Percentiles rank a stretch among this genome's conserved stretches.
Evolutionary conservation across 208 protist species (phyloP).

Genomic region (Tetramitus jugosus): DNA sequence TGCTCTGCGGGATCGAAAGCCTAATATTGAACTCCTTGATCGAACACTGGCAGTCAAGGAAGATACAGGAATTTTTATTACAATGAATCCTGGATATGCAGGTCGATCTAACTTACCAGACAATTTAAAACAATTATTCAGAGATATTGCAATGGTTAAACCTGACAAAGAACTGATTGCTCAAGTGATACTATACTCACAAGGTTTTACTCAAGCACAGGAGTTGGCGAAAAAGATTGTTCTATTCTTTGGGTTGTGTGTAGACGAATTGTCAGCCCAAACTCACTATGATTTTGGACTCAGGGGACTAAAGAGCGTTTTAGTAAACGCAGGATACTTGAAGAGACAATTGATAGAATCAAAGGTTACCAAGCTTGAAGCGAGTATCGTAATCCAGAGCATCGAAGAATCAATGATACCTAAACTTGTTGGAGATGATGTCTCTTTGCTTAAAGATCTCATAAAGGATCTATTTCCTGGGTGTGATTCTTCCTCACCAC

Average conservation of each 20-base stretch:
- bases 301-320: constrained; percentile 97
- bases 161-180: constrained; percentile 97
- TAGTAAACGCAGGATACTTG: constrained; percentile 89
- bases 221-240: constrained; percentile 92
- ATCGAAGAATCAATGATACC: constrained; percentile 92
- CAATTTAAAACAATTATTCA: constrained; percentile 99
- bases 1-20: constrained; percentile 51
- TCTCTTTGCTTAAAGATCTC: constrained; percentile 82
- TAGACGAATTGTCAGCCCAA: constrained; percentile 93
- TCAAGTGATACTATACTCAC: constrained; percentile 98
- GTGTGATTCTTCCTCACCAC: constrained; percentile 42
- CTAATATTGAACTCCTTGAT: constrained; percentile 76
- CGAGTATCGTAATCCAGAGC: constrained; percentile 74
- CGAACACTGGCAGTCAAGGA: constrained; percentile 72
- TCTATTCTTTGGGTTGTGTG: constrained; percentile 94
- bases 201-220: constrained; percentile 95
- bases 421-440: constrained; percentile 91
- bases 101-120: constrained; percentile 97
- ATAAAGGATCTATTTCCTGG: constrained; percentile 93
- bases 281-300: constrained; percentile 99
- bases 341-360: constrained; percentile 59
- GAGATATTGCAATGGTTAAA: constrained; percentile 93
- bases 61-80: constrained; percentile 97
- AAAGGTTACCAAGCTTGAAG: constrained; percentile 56
- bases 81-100: constrained; percentile 99